These are phyloP conservation scores for Sporothrix luriei DNA, from an alignment of 2,329 filamentous ascomycete species.

Conservation along the genomic window DNA sequence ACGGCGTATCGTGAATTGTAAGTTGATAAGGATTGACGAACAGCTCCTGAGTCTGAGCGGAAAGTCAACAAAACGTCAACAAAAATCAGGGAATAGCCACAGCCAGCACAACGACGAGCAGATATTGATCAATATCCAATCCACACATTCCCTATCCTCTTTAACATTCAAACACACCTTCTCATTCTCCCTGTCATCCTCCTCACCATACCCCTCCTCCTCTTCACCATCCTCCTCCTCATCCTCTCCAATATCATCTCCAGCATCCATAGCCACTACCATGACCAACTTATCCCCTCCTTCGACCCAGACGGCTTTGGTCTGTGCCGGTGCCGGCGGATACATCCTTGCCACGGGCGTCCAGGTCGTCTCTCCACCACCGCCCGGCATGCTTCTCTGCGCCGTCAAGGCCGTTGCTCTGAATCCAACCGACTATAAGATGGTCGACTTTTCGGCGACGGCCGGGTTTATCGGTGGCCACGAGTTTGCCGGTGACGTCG, in stretches of 20 bases:
- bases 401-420: constrained; percentile 39
- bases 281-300: not conserved
- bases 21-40: not conserved
- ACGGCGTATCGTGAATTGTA: not conserved
- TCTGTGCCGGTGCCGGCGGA: constrained; percentile 30
- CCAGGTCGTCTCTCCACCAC: constrained; percentile 21
- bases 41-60: not conserved
- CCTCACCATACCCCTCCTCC: too few species aligned
- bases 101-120: too few species aligned
- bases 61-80: not conserved
- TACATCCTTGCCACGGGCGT: constrained; percentile 29
- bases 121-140: not conserved
- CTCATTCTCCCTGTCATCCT: too few species aligned
- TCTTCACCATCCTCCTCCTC: not conserved
- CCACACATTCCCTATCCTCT: too few species aligned
- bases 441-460: constrained; percentile 37
- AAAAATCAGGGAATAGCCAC: not conserved
- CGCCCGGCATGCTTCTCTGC: constrained; percentile 29
- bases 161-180: too few species aligned
- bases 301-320: constrained; percentile 26
- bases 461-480: constrained; percentile 38
- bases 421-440: constrained; percentile 43
- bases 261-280: not conserved
- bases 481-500: constrained; percentile 41
- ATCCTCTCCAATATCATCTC: not conserved